A percentile compares a stretch with the other conserved stretches of the same genome.
Conservation (phyloP, 2,329 filamentous ascomycete species). For the Colletotrichum truncatum region DNA sequence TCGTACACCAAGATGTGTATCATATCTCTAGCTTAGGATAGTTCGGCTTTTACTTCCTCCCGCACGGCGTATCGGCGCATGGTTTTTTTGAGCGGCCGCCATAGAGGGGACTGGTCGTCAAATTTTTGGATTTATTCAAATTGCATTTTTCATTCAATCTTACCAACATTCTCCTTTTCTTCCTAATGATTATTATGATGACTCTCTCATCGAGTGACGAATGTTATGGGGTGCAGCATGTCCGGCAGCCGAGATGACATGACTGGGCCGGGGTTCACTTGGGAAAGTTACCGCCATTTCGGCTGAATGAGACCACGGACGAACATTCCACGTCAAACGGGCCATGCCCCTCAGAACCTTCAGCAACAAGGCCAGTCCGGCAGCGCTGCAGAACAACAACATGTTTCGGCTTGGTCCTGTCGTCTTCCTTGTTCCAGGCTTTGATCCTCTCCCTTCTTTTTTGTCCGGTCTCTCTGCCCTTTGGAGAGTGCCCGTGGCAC, state of each 20-base stretch:
- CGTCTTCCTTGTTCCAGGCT: slow-evolving; percentile 11
- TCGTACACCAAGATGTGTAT: slow-evolving; percentile 18
- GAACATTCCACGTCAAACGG: slow-evolving; percentile 11
- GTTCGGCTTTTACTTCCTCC: slow-evolving; percentile 15
- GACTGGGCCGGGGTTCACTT: background rate
- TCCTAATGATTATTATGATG: background rate
- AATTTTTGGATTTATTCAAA: background rate
- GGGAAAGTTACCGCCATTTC: slow-evolving; percentile 16
- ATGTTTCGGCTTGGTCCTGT: background rate
- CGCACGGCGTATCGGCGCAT: slow-evolving; percentile 31
- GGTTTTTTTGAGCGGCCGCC: slow-evolving; percentile 20
- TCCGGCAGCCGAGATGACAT: slow-evolving; percentile 10
- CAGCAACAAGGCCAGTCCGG: background rate
- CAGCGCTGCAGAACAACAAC: background rate
- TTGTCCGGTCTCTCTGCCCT: background rate
- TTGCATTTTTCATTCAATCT: background rate
- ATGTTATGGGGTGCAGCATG: background rate
- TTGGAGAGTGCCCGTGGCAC: background rate
- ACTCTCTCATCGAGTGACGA: background rate
- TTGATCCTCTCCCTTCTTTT: background rate
- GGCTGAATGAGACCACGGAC: slow-evolving; percentile 17
- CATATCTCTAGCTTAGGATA: slow-evolving; percentile 27
- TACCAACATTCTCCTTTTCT: background rate
- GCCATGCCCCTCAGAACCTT: background rate
- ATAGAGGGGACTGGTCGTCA: slow-evolving; percentile 8